Evolutionary conservation across 2,329 filamentous ascomycete species (phyloP).

Genomic region (Cytospora paraplurivora): DNA sequence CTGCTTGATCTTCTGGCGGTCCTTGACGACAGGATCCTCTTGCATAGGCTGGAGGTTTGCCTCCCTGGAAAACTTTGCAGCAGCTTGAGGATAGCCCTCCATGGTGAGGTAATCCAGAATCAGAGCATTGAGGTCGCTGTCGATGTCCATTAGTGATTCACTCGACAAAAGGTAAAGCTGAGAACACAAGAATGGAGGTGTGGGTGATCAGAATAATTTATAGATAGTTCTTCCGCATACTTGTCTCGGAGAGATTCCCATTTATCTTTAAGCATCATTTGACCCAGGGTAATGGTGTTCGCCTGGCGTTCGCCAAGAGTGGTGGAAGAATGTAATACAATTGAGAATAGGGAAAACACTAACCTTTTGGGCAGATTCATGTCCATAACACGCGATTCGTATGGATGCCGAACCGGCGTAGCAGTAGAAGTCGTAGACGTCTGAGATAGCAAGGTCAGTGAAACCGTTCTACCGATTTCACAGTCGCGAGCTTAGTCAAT

Average conservation of each 20-base stretch:
- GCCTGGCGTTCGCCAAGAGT: background rate
- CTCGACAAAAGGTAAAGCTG: background rate
- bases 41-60: constrained; percentile 80
- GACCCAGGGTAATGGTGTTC: constrained; percentile 36
- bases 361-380: constrained; percentile 90
- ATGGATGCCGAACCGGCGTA: constrained; percentile 70
- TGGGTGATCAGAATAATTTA: constrained; percentile 76
- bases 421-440: constrained; percentile 73
- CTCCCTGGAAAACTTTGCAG: constrained; percentile 90
- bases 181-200: constrained; percentile 33
- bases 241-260: constrained; percentile 99
- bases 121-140: constrained; percentile 89
- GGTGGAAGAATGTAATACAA: constrained; percentile 18
- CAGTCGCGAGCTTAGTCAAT: constrained; percentile 6
- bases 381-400: constrained; percentile 80
- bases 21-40: constrained; percentile 71
- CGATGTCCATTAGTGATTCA: constrained; percentile 28
- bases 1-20: constrained; percentile 80
- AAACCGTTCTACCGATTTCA: constrained; percentile 12
- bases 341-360: constrained; percentile 41
- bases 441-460: constrained; percentile 41
- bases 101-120: constrained; percentile 97
- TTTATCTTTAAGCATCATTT: constrained; percentile 84
- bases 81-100: constrained; percentile 91
- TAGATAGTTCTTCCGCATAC: constrained; percentile 81